phyloP scores from a whole-genome alignment of 2,329 filamentous ascomycete species.

The Diaporthe sp. region DNA sequence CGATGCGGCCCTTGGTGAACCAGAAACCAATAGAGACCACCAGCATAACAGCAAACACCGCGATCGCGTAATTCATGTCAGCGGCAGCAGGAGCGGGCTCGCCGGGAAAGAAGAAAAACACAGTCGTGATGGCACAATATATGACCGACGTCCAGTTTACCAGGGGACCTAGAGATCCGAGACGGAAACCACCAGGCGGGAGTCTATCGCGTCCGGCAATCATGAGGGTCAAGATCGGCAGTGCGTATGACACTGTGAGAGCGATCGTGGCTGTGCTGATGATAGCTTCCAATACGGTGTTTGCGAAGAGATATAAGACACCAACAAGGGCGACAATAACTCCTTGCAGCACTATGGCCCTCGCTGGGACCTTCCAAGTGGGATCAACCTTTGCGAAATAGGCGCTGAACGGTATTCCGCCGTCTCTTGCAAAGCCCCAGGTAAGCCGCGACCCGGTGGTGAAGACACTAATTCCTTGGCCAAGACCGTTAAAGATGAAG shows the following conservation, averaged over 20 bases:
- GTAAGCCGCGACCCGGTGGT: conserved; percentile 67
- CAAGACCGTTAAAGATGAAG: conserved; percentile 69
- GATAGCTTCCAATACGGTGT: conserved; percentile 67
- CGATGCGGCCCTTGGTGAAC: conserved; percentile 61
- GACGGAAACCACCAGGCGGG: conserved; percentile 53
- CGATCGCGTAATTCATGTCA: conserved; percentile 73
- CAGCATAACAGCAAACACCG: conserved; percentile 69
- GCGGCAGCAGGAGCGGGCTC: conserved; percentile 58
- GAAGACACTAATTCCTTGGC: conserved; percentile 65
- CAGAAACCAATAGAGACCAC: conserved; percentile 65
- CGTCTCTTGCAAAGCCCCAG: conserved; percentile 69
- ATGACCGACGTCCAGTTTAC: conserved; percentile 64
- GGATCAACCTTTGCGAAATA: conserved; percentile 62
- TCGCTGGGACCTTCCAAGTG: conserved; percentile 66
- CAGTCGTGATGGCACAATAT: conserved; percentile 65
- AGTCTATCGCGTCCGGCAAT: conserved; percentile 66
- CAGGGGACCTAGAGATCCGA: conserved; percentile 52
- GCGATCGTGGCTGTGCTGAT: conserved; percentile 70
- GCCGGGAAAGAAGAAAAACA: conserved; percentile 69
- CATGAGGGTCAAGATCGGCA: conserved; percentile 65
- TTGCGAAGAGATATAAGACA: conserved; percentile 68
- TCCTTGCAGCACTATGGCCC: conserved; percentile 67
- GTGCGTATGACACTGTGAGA: conserved; percentile 64
- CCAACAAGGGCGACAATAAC: conserved; percentile 56
- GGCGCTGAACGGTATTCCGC: conserved; percentile 59